These are phyloP conservation scores for Leishmania guyanensis DNA, from an alignment of 208 protist species.

Conservation along the genomic window DNA sequence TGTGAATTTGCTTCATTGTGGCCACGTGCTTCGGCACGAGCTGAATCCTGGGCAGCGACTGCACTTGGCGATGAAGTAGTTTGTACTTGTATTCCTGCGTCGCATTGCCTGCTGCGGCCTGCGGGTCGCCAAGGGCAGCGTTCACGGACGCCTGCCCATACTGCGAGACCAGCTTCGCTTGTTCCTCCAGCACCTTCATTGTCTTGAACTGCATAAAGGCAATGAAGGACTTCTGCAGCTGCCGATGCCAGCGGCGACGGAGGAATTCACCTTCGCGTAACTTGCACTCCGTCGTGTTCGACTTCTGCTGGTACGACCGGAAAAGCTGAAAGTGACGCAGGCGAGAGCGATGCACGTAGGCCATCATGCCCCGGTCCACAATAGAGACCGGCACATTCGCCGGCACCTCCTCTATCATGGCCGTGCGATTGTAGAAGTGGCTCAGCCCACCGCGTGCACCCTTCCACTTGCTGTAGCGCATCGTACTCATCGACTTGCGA, in stretches of 20 bases:
- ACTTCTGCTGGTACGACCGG: conserved; percentile 90
- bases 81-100: conserved; percentile 52
- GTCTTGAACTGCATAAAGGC: conserved; percentile 92
- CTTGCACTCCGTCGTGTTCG: conserved; percentile 85
- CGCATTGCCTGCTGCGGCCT: conserved; percentile 19
- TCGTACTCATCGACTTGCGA: conserved; percentile 82
- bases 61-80: conserved; percentile 60
- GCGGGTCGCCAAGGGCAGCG: conserved; percentile 78
- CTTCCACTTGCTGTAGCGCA: conserved; percentile 87
- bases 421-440: conserved; percentile 88
- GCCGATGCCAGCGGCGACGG: conserved; percentile 78
- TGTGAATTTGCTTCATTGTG: conserved; percentile 93
- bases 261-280: conserved; percentile 88
- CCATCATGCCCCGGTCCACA: conserved; percentile 86
- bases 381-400: conserved; percentile 71
- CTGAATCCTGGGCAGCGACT: conserved; percentile 65
- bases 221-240: conserved; percentile 90
- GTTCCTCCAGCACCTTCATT: conserved; percentile 91
- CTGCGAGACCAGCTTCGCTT: conserved; percentile 79
- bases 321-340: conserved; percentile 88
- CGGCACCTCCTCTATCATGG: conserved; percentile 81
- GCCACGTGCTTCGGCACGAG: conserved; percentile 87
- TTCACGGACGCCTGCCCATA: conserved; percentile 90
- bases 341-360: conserved; percentile 85
- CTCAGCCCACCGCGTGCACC: conserved; percentile 75